phyloP scores from a whole-genome alignment of 2,329 filamentous ascomycete genomes.

The Alternaria dauci region DNA sequence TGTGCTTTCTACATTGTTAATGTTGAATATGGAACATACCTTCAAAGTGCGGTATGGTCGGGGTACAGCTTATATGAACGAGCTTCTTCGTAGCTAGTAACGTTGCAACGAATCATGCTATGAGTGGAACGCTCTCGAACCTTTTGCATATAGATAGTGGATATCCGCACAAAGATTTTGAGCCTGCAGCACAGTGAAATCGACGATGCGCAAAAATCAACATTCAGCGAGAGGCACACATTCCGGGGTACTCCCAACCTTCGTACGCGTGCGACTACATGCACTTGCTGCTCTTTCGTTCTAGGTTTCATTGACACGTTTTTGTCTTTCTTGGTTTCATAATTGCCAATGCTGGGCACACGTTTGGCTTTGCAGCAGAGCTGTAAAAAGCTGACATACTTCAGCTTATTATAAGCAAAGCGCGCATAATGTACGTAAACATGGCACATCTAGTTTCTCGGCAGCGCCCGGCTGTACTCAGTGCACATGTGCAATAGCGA shows the following conservation, averaged over 20 bases:
- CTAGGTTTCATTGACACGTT: background rate
- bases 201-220: background rate
- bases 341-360: background rate
- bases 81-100: background rate
- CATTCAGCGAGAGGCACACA: background rate
- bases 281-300: background rate
- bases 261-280: background rate
- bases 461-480: background rate
- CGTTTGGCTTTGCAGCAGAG: background rate
- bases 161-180: background rate
- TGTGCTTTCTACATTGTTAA: background rate
- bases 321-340: background rate
- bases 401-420: background rate
- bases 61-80: background rate
- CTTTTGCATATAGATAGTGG: background rate
- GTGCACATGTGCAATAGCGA: background rate
- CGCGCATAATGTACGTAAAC: background rate
- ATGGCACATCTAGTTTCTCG: background rate
- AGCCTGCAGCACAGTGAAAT: background rate
- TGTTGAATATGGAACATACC: background rate
- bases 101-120: background rate
- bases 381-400: background rate
- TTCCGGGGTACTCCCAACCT: background rate
- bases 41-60: background rate
- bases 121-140: background rate